Base-by-base conservation (phyloP, 2,329 filamentous ascomycete genomes). In the Cladorrhinum sp. region DNA sequence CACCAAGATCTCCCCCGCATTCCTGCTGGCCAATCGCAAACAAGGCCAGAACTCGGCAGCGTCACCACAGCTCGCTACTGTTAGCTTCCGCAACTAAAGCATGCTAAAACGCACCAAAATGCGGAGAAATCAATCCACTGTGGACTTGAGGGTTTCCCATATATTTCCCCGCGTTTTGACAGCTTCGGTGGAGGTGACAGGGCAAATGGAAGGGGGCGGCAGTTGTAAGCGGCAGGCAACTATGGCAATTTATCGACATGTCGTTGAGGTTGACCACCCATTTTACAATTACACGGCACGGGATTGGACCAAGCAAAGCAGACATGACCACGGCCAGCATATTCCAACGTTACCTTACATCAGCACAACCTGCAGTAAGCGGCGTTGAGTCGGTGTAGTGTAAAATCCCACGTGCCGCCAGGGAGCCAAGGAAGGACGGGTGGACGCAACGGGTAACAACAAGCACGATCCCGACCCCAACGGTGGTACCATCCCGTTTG, bases 1-100 rank as follows among this genome's bases (percentile, higher is more conserved):
- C 9, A 24, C 57, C 52, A 59, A 50, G 57, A 58, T 48, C 51
- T 61, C 58, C 32, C 58, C 55, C 51, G 53, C 53, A 49, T 53
- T 36, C 22, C 7, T 2, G 24, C 22, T 3, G 50, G 7, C 62
- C 62, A 64, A 64, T 64, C 62, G 60, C 59, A 62, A 64, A 51
- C 10, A 56, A 50, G 16, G 55, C 59, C 60, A 55, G 45, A 60
- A 60, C 57, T 60, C 55, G 59, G 60, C 18, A 41, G 24, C 50
- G 27, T 55, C 22, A 60, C 60, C 57, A 51, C 29, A 58, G 12
- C n/a, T 59, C 24, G 22, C 38, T 29, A 48, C n/a, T 22, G 23
- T 45, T 56, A 49, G 53, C 38, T 56, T 56, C 53, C 53, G 38
- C 23, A 25, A 18, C 53, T 27, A 48, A 48, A 22, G 23, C 38